Evolutionary conservation across 371 early-diverging fungal genomes (phyloP).

Genomic region (Zopfochytrium polystomum): DNA sequence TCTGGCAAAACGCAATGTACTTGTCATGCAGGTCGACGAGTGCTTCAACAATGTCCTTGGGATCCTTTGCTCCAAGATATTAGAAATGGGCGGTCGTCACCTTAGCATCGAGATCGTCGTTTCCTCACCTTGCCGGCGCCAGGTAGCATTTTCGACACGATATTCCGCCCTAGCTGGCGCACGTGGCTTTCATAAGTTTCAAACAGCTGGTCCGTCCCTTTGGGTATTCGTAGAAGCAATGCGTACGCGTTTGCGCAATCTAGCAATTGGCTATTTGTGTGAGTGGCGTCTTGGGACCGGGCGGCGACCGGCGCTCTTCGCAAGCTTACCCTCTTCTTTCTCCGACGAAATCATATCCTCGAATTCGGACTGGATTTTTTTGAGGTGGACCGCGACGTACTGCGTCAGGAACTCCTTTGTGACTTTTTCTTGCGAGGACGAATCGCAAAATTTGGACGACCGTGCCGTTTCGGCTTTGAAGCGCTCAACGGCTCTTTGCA

Average conservation of each 20-base stretch:
- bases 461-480: constrained; percentile 58
- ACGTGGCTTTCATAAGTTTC: constrained; percentile 64
- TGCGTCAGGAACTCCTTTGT: constrained; percentile 73
- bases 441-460: constrained; percentile 60
- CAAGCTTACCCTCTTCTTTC: constrained; percentile 57
- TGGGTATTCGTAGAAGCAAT: constrained; percentile 60
- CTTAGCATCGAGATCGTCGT: neutral
- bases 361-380: constrained; percentile 67
- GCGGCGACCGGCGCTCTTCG: no score
- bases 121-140: constrained; percentile 55
- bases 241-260: constrained; percentile 72
- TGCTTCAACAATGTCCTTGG: constrained; percentile 44
- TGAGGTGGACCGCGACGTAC: constrained; percentile 67
- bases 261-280: constrained; percentile 37
- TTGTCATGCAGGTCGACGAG: constrained; percentile 63
- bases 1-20: constrained; percentile 57
- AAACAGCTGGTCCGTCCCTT: constrained; percentile 63
- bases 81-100: neutral
- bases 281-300: no score
- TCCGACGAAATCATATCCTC: constrained; percentile 70
- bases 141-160: constrained; percentile 54
- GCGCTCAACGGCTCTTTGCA: constrained; percentile 56
- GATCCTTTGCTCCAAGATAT: constrained; percentile 48
- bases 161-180: constrained; percentile 55
- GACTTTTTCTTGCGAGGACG: constrained; percentile 62